Evolutionary conservation across 352 stramenopile genomes (phyloP).

Genomic region (Globisporangium ultimum): DNA sequence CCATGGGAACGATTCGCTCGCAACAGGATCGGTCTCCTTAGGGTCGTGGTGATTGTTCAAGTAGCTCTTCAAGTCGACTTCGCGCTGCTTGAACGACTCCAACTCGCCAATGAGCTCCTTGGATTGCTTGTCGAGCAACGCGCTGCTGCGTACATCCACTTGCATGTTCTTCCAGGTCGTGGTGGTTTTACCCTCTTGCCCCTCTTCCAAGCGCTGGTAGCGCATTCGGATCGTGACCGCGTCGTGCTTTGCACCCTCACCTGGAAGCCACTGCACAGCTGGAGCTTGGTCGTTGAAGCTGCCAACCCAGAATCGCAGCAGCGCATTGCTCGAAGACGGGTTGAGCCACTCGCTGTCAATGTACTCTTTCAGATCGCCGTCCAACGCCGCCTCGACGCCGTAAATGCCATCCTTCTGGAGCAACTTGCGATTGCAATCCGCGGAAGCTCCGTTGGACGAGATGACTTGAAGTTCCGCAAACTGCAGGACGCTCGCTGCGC

Average conservation of each 20-base stretch:
- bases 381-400: slow-evolving; percentile 30
- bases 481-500: slow-evolving; percentile 31
- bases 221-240: slow-evolving; percentile 10
- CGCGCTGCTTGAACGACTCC: slow-evolving; percentile 20
- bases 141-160: slow-evolving; percentile 20
- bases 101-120: slow-evolving; percentile 32
- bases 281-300: slow-evolving; percentile 54
- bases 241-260: slow-evolving; percentile 3
- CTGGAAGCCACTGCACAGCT: slow-evolving; percentile 47
- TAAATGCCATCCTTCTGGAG: slow-evolving; percentile 59
- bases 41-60: slow-evolving; percentile 36
- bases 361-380: slow-evolving; percentile 40
- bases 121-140: slow-evolving; percentile 51
- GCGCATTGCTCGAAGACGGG: slow-evolving; percentile 20
- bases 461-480: slow-evolving; percentile 74
- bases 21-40: not conserved
- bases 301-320: slow-evolving; percentile 66
- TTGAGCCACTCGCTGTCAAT: slow-evolving; percentile 69
- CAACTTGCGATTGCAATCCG: not conserved
- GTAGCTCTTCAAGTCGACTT: slow-evolving; percentile 27
- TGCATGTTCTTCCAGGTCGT: slow-evolving; percentile 7
- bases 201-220: slow-evolving; percentile 1
- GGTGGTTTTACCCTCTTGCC: not conserved
- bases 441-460: not conserved
- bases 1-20: slow-evolving; percentile 12